Percentiles rank a stretch among this genome's conserved stretches.
phyloP scores from a whole-genome alignment of 2,329 filamentous ascomycete genomes.

The Atkinsonella texensis region DNA sequence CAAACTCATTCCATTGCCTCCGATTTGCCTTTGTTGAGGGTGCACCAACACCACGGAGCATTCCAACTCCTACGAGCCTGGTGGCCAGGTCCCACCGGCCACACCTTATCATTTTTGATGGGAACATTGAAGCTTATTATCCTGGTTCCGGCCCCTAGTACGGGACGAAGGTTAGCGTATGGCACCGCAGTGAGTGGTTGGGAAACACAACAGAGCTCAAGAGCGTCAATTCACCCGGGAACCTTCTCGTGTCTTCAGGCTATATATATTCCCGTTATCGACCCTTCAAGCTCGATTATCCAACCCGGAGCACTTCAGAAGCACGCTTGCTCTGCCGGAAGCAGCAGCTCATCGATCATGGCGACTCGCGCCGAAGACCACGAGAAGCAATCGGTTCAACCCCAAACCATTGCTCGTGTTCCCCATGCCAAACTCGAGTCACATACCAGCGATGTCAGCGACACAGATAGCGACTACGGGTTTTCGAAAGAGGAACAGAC shows the following conservation, averaged over 20 bases:
- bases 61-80: too few species aligned
- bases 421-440: conserved; percentile 13
- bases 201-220: too few species aligned
- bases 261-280: not conserved
- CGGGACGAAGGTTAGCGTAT: too few species aligned
- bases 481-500: conserved; percentile 52
- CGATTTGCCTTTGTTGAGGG: too few species aligned
- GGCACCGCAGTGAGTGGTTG: too few species aligned
- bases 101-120: not conserved
- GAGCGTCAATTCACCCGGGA: not conserved
- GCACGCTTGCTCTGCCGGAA: not conserved
- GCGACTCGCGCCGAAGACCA: conserved; percentile 10
- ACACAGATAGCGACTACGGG: conserved; percentile 29
- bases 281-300: not conserved
- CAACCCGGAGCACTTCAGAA: not conserved
- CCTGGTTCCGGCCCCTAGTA: too few species aligned
- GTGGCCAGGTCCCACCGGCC: not conserved
- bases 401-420: conserved; percentile 13
- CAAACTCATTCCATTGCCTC: too few species aligned
- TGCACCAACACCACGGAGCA: too few species aligned
- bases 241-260: not conserved
- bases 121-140: not conserved
- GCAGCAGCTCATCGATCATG: conserved; percentile 10
- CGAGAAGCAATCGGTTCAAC: conserved; percentile 15
- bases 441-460: conserved; percentile 30